Percentiles rank a stretch among this genome's conserved stretches.
Conservation (phyloP, 2,329 filamentous ascomycete species). For the Parastagonospora nodorum region DNA sequence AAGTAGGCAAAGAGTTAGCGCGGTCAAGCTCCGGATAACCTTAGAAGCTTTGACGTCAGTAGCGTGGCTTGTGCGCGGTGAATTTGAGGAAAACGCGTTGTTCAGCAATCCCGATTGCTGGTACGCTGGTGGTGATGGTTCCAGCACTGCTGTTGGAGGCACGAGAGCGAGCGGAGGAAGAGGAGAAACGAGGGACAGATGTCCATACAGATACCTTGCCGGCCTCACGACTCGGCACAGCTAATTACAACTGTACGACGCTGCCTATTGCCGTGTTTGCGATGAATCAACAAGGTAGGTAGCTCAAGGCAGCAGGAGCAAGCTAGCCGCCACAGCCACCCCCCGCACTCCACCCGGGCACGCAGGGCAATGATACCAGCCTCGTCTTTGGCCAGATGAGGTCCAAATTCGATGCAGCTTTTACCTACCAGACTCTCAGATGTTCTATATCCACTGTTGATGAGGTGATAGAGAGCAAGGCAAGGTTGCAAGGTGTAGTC, state of each 20-base stretch:
- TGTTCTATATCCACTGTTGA: no score
- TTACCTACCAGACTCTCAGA: no score
- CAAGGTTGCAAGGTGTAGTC: no score
- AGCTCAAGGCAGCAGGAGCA: constrained; percentile 24
- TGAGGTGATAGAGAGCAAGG: no score
- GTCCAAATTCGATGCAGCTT: neutral
- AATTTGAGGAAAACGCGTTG: neutral
- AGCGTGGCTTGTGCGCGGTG: neutral
- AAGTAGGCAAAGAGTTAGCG: neutral
- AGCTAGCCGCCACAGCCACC: constrained; percentile 8
- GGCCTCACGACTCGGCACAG: constrained; percentile 15
- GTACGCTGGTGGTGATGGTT: neutral
- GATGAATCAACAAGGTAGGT: constrained; percentile 1
- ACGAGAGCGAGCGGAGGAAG: constrained; percentile 5
- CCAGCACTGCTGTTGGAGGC: neutral
- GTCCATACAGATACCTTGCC: constrained; percentile 2
- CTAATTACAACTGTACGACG: constrained; percentile 9
- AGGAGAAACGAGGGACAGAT: constrained; percentile 4
- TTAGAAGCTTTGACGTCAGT: constrained; percentile 8
- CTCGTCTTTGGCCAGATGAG: no score
- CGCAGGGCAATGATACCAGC: no score
- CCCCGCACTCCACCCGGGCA: neutral
- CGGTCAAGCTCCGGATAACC: neutral
- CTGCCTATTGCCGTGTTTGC: constrained; percentile 12
- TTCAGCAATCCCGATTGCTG: neutral